Base-by-base conservation (phyloP, 1,284 basidiomycete genomes). In the Apiotrichum mycotoxinovorans region DNA sequence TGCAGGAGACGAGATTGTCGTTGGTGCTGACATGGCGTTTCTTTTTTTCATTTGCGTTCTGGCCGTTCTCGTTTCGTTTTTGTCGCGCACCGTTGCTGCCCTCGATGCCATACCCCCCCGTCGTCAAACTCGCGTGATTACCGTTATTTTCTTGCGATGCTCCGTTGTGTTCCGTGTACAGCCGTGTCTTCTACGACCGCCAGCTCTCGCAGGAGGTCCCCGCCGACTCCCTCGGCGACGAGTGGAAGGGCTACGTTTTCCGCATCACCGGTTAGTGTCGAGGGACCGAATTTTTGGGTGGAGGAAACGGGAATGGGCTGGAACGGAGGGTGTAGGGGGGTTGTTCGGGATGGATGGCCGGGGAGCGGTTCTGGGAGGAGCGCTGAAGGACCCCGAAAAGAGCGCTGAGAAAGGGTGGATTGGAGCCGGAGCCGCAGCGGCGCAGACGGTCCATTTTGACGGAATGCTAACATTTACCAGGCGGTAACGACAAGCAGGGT, bases 221-320 rank as follows among this genome's bases (percentile, higher is more conserved):
- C 47, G 89, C 85, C 66, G 93, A 96, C 82, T 79, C 86, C 54
- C 81, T 98, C 71, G 93, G 94, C 71, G 90, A 96, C 77, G 95
- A 98, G 82, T 98, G 86, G 85, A 92, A 91, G 80, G 95, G 95
- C 62, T 98, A 98, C 82, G 82, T 97, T 79, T 86, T 97, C 84
- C 88, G 93, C 74, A 91, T 98, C 82, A 93, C 91, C 48, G 94
- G 95, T 73, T 91, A 40, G 60, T 59, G 26, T 38, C 34, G 47
- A 35, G 2, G 7, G 30, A 30, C 30, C 30, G 30, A 30, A 30
- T 7, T 30, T 12, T 12, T 30, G 30, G 25, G 20, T n/a, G 38
- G 44, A 49, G 15, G 22, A 18, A n/a, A 26, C 25, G 22, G 55
- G 44, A 33, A 37, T 23, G 26, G 37, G 27, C 18, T 11, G 30